These are phyloP conservation scores for Coemansia sp. DNA, from an alignment of 192 early-diverging fungal species.

Conservation along the genomic window DNA sequence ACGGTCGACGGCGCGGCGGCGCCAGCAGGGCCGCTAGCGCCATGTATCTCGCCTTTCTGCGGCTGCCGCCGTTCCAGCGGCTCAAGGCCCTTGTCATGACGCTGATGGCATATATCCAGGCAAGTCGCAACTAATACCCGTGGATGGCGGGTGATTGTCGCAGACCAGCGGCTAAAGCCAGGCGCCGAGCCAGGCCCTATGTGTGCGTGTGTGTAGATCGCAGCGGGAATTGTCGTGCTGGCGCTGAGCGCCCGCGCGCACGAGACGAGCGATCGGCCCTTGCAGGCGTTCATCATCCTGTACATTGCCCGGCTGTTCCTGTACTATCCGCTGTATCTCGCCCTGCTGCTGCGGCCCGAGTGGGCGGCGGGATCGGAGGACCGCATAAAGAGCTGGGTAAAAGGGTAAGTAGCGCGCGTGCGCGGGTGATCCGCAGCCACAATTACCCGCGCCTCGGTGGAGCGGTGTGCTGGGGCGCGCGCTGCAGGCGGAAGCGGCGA, in stretches of 20 bases:
- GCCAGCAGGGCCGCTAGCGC: no score
- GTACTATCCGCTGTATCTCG: constrained; percentile 59
- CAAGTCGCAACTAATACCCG: neutral
- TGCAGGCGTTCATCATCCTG: constrained; percentile 57
- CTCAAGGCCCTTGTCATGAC: neutral
- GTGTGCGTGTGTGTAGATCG: constrained; percentile 34
- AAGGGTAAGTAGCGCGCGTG: no score
- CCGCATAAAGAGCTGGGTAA: no score
- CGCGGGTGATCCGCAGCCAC: no score
- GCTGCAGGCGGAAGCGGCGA: no score
- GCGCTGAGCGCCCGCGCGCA: constrained; percentile 45
- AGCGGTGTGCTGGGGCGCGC: no score
- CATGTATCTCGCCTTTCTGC: neutral
- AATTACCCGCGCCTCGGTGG: no score
- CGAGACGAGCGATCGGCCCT: constrained; percentile 46
- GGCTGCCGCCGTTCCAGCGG: neutral
- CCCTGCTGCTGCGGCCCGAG: constrained; percentile 52
- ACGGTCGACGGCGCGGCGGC: no score
- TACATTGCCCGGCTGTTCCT: constrained; percentile 55
- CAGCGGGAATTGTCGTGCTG: constrained; percentile 52
- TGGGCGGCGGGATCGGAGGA: neutral
- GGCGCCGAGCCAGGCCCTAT: no score
- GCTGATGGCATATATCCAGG: neutral
- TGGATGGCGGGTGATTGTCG: neutral
- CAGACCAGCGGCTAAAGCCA: neutral